phyloP scores from a whole-genome alignment of 139 green algal genomes.

The Chlamydomonas schloesseri region DNA sequence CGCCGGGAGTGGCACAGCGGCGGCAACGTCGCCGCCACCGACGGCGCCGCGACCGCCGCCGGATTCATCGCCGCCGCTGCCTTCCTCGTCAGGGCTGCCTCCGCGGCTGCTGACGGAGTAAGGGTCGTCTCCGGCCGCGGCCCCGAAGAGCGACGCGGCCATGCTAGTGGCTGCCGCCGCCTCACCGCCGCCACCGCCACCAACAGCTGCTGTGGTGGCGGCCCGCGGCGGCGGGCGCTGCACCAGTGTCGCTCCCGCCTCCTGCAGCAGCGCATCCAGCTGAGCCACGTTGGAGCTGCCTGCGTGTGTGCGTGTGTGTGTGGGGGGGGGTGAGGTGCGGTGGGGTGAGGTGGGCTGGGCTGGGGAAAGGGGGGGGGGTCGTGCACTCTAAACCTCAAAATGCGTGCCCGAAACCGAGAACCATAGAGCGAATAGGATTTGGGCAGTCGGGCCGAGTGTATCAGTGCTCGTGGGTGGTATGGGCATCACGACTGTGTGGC shows the following conservation, averaged over 20 bases:
- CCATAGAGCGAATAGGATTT: too few relatives aligned
- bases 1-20: neutral
- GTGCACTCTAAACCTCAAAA: too few relatives aligned
- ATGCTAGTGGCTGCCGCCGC: neutral
- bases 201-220: neutral
- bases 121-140: neutral
- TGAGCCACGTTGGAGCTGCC: neutral
- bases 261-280: slow-evolving; percentile 1
- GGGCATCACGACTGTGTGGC: too few relatives aligned
- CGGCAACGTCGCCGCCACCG: too few relatives aligned
- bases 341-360: too few relatives aligned
- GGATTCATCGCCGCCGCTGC: neutral
- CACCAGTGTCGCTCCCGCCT: neutral
- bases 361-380: too few relatives aligned
- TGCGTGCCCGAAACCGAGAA: too few relatives aligned
- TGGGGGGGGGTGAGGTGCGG: too few relatives aligned
- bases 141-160: slow-evolving; percentile 6
- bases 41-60: neutral
- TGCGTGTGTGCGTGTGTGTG: too few relatives aligned
- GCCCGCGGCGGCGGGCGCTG: neutral
- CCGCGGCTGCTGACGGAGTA: neutral
- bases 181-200: neutral
- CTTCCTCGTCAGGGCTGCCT: neutral
- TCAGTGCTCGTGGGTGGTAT: too few relatives aligned
- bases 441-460: too few relatives aligned